phyloP scores from a whole-genome alignment of 169 alveolate species.

The Besnoitia besnoiti region DNA sequence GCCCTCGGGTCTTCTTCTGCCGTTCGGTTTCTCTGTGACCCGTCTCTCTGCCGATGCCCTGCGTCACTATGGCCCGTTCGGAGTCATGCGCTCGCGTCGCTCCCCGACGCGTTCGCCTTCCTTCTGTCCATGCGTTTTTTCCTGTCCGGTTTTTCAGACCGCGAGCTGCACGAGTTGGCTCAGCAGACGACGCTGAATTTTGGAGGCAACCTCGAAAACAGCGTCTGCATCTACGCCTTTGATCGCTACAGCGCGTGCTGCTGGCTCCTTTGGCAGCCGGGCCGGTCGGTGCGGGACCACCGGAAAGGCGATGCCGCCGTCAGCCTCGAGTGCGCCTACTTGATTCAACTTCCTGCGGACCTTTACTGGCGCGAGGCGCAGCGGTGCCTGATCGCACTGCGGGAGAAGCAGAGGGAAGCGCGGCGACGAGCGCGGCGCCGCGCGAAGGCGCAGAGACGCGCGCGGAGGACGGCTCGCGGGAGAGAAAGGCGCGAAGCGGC shows the following conservation, averaged over 20 bases:
- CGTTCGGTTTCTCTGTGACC: too few species aligned
- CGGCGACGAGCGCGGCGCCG: neutral
- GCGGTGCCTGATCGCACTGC: conserved; percentile 2
- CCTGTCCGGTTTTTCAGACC: neutral
- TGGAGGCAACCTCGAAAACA: conserved; percentile 4
- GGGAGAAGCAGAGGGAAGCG: neutral
- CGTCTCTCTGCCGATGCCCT: too few species aligned
- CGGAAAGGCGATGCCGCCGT: conserved; percentile 55
- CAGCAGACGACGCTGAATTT: conserved; percentile 46
- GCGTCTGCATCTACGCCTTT: conserved; percentile 41
- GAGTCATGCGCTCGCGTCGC: too few species aligned
- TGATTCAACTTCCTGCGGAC: conserved; percentile 22
- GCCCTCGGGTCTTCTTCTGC: too few species aligned
- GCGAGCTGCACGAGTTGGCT: conserved; percentile 18
- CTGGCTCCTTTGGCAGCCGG: conserved; percentile 68
- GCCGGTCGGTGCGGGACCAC: conserved; percentile 51
- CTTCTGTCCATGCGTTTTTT: neutral
- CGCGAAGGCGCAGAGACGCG: neutral
- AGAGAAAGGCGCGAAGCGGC: too few species aligned
- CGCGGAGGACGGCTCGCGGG: neutral
- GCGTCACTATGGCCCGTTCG: too few species aligned
- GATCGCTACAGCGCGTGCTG: conserved; percentile 28
- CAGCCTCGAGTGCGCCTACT: conserved; percentile 55
- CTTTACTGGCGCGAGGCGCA: conserved; percentile 21
- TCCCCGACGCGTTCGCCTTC: neutral